Percentiles rank a stretch among this genome's conserved stretches.
Conservation (phyloP, 768 basidiomycete species). For the Auricularia heimuer region DNA sequence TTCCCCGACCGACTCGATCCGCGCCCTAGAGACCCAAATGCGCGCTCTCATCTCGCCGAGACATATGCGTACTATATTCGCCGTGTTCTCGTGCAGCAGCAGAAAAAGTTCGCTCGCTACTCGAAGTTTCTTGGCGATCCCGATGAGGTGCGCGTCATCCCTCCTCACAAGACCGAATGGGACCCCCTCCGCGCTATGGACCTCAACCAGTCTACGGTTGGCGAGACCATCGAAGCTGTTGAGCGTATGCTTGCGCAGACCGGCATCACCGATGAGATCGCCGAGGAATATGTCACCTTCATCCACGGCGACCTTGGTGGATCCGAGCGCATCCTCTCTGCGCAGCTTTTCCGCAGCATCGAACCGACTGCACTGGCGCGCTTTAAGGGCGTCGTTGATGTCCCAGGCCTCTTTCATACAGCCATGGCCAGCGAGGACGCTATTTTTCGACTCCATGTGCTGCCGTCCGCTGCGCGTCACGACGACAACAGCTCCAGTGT, state of each 20-base stretch:
- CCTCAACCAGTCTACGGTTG: neutral
- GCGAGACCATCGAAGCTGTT: neutral
- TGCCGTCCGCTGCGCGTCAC: slow-evolving; percentile 5
- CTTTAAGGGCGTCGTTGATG: slow-evolving; percentile 24
- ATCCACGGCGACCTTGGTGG: slow-evolving; percentile 23
- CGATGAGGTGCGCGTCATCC: neutral
- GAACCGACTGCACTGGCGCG: slow-evolving; percentile 22
- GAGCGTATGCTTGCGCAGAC: neutral
- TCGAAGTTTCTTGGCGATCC: neutral
- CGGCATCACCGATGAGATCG: neutral
- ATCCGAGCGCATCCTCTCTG: slow-evolving; percentile 13
- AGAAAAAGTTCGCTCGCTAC: neutral
- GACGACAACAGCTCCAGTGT: slow-evolving; percentile 7
- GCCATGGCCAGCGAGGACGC: slow-evolving; percentile 24
- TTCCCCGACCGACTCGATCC: too few relatives aligned
- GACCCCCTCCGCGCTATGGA: neutral
- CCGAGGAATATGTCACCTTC: slow-evolving; percentile 14
- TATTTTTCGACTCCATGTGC: slow-evolving; percentile 9
- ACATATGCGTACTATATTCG: neutral
- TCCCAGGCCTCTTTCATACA: slow-evolving; percentile 26
- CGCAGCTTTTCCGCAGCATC: slow-evolving; percentile 11
- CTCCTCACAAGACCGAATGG: neutral
- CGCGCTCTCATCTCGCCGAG: neutral
- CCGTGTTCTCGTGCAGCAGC: neutral
- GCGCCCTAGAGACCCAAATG: neutral